phyloP scores from a whole-genome alignment of 2,329 filamentous ascomycete genomes.

The Pochonia chlamydosporia region DNA sequence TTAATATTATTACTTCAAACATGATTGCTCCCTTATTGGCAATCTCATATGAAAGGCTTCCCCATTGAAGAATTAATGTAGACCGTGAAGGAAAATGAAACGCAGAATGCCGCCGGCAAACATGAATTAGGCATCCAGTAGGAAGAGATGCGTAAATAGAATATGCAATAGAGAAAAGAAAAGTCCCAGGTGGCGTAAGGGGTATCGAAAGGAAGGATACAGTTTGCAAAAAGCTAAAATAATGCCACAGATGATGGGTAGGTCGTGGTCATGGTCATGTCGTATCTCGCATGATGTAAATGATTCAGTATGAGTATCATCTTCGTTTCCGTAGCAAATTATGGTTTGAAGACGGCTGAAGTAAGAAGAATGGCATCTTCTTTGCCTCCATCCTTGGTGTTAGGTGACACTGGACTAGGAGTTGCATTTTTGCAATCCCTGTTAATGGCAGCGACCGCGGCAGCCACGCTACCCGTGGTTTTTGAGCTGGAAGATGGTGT shows the following conservation, averaged over 20 bases:
- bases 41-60: too few species aligned
- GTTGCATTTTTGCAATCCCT: neutral
- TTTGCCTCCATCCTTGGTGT: slow-evolving; percentile 3
- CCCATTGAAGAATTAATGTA: too few species aligned
- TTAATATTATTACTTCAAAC: too few species aligned
- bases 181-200: too few species aligned
- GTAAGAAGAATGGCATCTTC: slow-evolving; percentile 38
- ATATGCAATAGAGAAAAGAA: too few species aligned
- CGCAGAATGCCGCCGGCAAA: too few species aligned
- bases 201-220: too few species aligned
- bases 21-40: too few species aligned
- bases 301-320: slow-evolving; percentile 6
- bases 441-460: neutral
- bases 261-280: neutral
- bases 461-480: neutral
- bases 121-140: too few species aligned
- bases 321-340: slow-evolving; percentile 3
- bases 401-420: neutral
- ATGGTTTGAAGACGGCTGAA: slow-evolving; percentile 44
- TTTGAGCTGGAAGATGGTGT: slow-evolving; percentile 19
- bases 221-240: neutral
- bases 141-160: too few species aligned
- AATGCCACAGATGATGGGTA: too few species aligned
- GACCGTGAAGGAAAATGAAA: too few species aligned
- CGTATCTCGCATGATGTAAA: neutral